These are phyloP conservation scores for Heteromeles arbutifolia DNA, from an alignment of 306 rosid species.

Conservation along the genomic window DNA sequence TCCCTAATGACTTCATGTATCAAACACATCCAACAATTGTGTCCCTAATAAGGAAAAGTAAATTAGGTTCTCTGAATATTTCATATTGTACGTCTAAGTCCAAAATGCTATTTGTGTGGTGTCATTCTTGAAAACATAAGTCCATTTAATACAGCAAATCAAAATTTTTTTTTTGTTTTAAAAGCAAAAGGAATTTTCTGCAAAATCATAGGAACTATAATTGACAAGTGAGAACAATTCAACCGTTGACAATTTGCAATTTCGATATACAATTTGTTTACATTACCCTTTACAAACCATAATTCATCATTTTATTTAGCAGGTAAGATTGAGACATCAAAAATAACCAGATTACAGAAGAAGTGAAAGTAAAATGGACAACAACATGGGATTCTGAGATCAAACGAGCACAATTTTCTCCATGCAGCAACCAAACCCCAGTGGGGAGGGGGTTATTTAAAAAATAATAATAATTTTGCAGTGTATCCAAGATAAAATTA, in stretches of 20 bases:
- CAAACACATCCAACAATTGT: neutral
- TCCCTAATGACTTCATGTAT: neutral
- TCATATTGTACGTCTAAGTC: neutral
- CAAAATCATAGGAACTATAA: neutral
- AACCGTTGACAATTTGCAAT: neutral
- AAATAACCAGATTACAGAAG: neutral
- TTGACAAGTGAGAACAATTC: neutral
- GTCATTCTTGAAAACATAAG: neutral
- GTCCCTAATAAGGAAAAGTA: neutral
- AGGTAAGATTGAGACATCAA: neutral
- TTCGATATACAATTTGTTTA: neutral
- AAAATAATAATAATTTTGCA: neutral
- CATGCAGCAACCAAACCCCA: neutral
- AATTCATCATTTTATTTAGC: neutral
- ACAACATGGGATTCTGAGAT: neutral
- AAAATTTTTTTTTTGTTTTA: no score
- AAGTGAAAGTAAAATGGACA: neutral
- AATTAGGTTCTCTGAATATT: neutral
- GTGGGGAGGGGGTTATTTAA: neutral
- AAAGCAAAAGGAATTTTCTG: neutral
- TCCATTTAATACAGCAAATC: neutral
- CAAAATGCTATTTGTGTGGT: neutral
- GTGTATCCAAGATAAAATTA: neutral
- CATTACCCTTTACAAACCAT: neutral
- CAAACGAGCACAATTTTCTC: neutral